phyloP scores from a whole-genome alignment of 441 rosid genomes.

The Arabidopsis hybrid region DNA sequence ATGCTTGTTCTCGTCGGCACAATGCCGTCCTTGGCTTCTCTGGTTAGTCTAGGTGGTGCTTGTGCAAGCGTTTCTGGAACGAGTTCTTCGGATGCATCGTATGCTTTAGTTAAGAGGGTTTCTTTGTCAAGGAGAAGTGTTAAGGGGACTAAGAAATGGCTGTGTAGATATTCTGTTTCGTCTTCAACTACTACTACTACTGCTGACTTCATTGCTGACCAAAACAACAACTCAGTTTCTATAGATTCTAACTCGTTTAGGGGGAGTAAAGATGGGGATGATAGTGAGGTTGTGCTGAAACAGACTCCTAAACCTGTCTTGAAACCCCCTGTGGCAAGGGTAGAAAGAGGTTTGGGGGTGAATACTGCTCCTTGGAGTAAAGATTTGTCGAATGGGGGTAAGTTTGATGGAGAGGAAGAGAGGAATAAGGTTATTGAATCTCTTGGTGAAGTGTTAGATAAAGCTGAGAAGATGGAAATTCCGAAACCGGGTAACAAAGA shows the following conservation, averaged over 20 bases:
- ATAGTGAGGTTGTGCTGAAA: slow-evolving; percentile 67
- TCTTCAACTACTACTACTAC: slow-evolving; percentile 56
- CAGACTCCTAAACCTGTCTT: slow-evolving; percentile 83
- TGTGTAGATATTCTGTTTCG: slow-evolving; percentile 82
- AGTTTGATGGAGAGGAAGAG: slow-evolving; percentile 56
- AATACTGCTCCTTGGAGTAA: slow-evolving; percentile 48
- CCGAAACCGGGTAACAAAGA: slow-evolving; percentile 51
- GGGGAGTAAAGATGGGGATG: slow-evolving; percentile 55
- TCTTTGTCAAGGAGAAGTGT: slow-evolving; percentile 60
- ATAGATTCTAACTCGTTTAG: slow-evolving; percentile 62
- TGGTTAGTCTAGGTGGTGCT: slow-evolving; percentile 61
- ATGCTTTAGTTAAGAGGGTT: slow-evolving; percentile 68
- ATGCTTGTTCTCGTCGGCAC: slow-evolving; percentile 79
- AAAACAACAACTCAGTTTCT: slow-evolving; percentile 55
- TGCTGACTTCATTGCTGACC: slow-evolving; percentile 77
- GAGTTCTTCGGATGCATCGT: slow-evolving; percentile 59
- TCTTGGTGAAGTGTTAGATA: slow-evolving; percentile 88
- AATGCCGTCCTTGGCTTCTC: slow-evolving; percentile 82
- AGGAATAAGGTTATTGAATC: slow-evolving; percentile 84
- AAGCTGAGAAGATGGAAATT: slow-evolving; percentile 82
- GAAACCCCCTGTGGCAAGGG: slow-evolving; percentile 56
- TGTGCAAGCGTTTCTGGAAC: slow-evolving; percentile 48
- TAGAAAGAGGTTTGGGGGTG: slow-evolving; percentile 43
- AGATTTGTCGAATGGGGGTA: slow-evolving; percentile 45
- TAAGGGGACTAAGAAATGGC: slow-evolving; percentile 64